These are phyloP conservation scores for Cystobasidium tubakii DNA, from an alignment of 768 basidiomycete species.

Conservation along the genomic window DNA sequence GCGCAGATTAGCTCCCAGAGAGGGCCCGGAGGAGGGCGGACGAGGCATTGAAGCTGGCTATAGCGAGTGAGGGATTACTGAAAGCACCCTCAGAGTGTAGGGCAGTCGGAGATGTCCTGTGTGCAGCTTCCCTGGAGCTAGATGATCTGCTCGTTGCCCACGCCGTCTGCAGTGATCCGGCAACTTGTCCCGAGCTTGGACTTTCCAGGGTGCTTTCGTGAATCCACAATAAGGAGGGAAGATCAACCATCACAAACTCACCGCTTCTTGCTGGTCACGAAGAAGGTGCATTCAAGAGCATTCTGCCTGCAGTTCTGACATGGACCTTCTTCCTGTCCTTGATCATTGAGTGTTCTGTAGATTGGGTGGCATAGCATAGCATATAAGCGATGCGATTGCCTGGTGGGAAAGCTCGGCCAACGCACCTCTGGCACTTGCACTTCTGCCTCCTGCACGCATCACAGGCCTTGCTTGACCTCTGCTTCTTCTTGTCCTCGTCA, in stretches of 20 bases:
- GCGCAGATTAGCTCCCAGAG: conserved; percentile 21
- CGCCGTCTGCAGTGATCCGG: no score
- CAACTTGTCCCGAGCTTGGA: background rate
- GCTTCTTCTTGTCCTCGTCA: conserved; percentile 37
- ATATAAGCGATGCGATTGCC: background rate
- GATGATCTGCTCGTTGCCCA: no score
- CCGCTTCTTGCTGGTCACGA: conserved; percentile 46
- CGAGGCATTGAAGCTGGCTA: background rate
- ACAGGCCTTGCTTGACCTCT: conserved; percentile 33
- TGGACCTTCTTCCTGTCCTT: conserved; percentile 40
- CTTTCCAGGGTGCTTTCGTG: no score
- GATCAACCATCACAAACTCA: conserved; percentile 35
- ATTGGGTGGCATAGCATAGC: background rate
- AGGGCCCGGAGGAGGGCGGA: conserved; percentile 18
- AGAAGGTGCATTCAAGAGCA: conserved; percentile 44
- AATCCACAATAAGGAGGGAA: background rate
- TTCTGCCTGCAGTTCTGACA: conserved; percentile 41
- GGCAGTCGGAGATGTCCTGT: no score
- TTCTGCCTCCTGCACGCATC: conserved; percentile 14
- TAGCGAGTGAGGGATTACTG: background rate
- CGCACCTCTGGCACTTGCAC: conserved; percentile 8
- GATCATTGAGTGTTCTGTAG: conserved; percentile 55
- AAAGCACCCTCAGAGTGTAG: no score
- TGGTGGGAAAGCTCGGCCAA: background rate
- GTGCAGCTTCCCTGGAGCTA: no score